Base-by-base conservation (phyloP, 2,329 filamentous ascomycete genomes). In the Truncatella angustata region DNA sequence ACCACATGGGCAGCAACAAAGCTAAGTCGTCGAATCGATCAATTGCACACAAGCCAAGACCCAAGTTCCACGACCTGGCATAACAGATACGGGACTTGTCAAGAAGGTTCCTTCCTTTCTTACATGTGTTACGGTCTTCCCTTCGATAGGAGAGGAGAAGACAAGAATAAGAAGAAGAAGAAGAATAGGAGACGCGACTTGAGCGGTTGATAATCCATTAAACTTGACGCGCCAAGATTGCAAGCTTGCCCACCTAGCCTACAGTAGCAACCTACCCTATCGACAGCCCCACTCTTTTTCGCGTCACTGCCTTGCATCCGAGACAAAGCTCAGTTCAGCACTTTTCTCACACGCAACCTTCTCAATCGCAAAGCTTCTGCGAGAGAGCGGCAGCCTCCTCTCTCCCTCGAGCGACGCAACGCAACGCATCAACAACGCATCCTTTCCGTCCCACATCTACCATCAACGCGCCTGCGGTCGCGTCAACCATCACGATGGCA, bases 401-500 rank as follows among this genome's bases (percentile, higher is more conserved):
- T 36, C 40, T 42, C n/a, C n/a, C n/a, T n/a, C n/a, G n/a, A n/a
- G n/a, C n/a, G n/a, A n/a, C n/a, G n/a, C n/a, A n/a, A n/a, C n/a
- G n/a, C n/a, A n/a, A n/a, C n/a, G n/a, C 47, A 50, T 40, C 35
- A 32, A 40, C 21, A 24, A 12, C 35, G 10, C 12, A 30, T 34
- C 14, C n/a, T n/a, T n/a, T n/a, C 47, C 35, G 24, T 40, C 47
- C 21, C n/a, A 6, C 35, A 24, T 42, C 47, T 32, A 18, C 47
- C 35, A 49, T 49, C 45, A 49, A 36, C 30, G 45, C 45, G 45
- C 20, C 24, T 28, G 20, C 40, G 11, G n/a, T 30, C 47, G 47
- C 47, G 47, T 50, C 36, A n/a, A 24, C n/a, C 35, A 24, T 68
- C 71, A 77, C 68, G 71, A 85, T 85, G 84, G 80, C 79, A 67